These are phyloP conservation scores for Diaporthe ampelina DNA, from an alignment of 2,329 filamentous ascomycete genomes.

Conservation along the genomic window DNA sequence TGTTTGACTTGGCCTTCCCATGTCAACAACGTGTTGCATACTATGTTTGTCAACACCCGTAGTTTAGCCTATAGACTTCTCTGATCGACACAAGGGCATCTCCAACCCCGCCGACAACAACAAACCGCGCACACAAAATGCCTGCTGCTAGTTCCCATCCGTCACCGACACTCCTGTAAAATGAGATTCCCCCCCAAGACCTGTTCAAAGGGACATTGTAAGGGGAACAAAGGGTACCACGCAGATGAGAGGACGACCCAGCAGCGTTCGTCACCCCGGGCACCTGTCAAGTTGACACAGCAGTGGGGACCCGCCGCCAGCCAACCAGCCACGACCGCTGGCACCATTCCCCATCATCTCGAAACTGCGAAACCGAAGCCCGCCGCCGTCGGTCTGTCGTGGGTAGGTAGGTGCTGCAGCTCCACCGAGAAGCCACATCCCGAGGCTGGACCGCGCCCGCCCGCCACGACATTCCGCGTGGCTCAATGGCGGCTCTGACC, in stretches of 20 bases:
- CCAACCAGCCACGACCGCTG: conserved; percentile 1
- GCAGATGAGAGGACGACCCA: conserved; percentile 11
- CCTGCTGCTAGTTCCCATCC: conserved; percentile 6
- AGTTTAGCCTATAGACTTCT: conserved; percentile 2
- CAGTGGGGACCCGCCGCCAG: conserved; percentile 4
- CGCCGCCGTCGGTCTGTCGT: not conserved
- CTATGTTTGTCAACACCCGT: conserved; percentile 1
- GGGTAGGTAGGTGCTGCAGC: not conserved
- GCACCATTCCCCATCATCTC: conserved; percentile 16
- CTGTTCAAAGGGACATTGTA: not conserved
- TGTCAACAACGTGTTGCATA: not conserved
- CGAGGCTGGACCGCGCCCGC: not conserved
- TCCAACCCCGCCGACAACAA: not conserved
- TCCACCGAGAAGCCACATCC: conserved; percentile 18
- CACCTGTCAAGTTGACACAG: conserved; percentile 18
- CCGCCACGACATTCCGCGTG: not conserved
- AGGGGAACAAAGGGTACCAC: not conserved
- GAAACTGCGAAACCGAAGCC: conserved; percentile 16
- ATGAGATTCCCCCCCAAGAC: no score
- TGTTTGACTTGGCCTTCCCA: conserved; percentile 7
- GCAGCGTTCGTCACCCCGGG: not conserved
- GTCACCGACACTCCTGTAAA: not conserved
- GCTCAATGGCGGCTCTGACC: not conserved
- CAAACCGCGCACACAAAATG: not conserved
- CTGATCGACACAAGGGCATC: not conserved